Percentiles rank a stretch among this genome's conserved stretches.
Evolutionary conservation across 805 yeast genomes (phyloP).

Genomic region (Aciculoconidium aculeatum): DNA sequence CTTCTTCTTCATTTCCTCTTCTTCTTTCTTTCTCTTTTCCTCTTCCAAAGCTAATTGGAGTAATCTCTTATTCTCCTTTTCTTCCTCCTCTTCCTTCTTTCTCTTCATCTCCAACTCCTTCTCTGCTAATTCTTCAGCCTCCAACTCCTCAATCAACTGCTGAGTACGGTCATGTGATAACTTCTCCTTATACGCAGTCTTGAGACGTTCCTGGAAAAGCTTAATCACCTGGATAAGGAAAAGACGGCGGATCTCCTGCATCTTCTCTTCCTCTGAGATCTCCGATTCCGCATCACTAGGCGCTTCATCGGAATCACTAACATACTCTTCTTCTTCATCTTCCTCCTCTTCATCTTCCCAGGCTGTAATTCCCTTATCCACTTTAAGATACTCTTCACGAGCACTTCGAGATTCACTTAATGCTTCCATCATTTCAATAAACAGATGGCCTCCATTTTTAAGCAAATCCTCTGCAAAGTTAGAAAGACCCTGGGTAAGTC

Average conservation of each 20-base stretch:
- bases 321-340: too few relatives aligned
- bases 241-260: slow-evolving; percentile 75
- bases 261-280: slow-evolving; percentile 50
- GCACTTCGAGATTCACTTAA: slow-evolving; percentile 48
- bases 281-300: slow-evolving; percentile 30
- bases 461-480: slow-evolving; percentile 71
- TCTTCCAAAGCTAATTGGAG: slow-evolving; percentile 61
- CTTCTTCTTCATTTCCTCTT: slow-evolving; percentile 37
- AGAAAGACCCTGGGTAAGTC: slow-evolving; percentile 24
- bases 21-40: slow-evolving; percentile 50
- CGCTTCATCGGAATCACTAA: slow-evolving; percentile 31
- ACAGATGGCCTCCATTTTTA: slow-evolving; percentile 70
- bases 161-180: slow-evolving; percentile 70
- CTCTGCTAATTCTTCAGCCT: slow-evolving; percentile 60
- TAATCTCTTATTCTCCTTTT: slow-evolving; percentile 60
- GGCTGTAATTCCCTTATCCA: slow-evolving; percentile 10
- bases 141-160: slow-evolving; percentile 60
- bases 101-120: slow-evolving; percentile 64
- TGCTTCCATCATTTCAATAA: slow-evolving; percentile 74
- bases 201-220: slow-evolving; percentile 65
- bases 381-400: slow-evolving; percentile 21
- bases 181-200: slow-evolving; percentile 72
- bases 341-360: slow-evolving; percentile 44
- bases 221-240: slow-evolving; percentile 76
- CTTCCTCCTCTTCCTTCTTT: slow-evolving; percentile 59